phyloP scores from a whole-genome alignment of 805 yeast species.

The Sugiyamaella valdiviana region DNA sequence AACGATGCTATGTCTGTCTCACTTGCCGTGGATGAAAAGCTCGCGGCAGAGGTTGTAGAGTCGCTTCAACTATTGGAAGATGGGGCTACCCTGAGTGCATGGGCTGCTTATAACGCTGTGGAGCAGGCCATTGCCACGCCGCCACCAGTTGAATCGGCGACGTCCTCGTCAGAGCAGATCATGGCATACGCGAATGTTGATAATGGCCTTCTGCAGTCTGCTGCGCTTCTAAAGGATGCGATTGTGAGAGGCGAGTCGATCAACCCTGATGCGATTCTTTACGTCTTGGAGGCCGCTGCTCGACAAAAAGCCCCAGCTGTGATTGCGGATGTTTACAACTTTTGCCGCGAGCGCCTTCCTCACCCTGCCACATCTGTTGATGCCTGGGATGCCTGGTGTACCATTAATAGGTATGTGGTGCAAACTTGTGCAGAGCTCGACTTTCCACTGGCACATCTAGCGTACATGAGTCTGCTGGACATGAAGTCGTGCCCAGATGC shows the following conservation, averaged over 20 bases:
- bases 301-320: constrained; percentile 1
- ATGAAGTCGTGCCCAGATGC: constrained; percentile 32
- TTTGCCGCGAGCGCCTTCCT: constrained; percentile 17
- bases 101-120: constrained; percentile 4
- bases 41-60: constrained; percentile 5
- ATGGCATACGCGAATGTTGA: constrained; percentile 16
- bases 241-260: constrained; percentile 10
- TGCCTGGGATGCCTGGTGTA: constrained; percentile 25
- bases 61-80: constrained; percentile 8
- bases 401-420: constrained; percentile 27
- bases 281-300: constrained; percentile 19
- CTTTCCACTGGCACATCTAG: constrained; percentile 22
- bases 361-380: constrained; percentile 17
- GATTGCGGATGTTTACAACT: constrained; percentile 10
- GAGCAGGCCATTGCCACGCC: neutral
- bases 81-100: neutral
- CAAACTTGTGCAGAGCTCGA: constrained; percentile 23
- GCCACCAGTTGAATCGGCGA: neutral
- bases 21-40: neutral
- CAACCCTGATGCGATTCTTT: constrained; percentile 18
- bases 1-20: constrained; percentile 10
- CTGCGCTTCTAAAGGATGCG: constrained; percentile 14
- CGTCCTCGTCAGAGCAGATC: constrained; percentile 13
- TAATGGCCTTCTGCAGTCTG: constrained; percentile 14
- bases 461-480: constrained; percentile 23